Percentiles rank a stretch among this genome's conserved stretches.
phyloP scores from a whole-genome alignment of 2,329 filamentous ascomycete genomes.

The Arthrobotrys pseudoclavata region DNA sequence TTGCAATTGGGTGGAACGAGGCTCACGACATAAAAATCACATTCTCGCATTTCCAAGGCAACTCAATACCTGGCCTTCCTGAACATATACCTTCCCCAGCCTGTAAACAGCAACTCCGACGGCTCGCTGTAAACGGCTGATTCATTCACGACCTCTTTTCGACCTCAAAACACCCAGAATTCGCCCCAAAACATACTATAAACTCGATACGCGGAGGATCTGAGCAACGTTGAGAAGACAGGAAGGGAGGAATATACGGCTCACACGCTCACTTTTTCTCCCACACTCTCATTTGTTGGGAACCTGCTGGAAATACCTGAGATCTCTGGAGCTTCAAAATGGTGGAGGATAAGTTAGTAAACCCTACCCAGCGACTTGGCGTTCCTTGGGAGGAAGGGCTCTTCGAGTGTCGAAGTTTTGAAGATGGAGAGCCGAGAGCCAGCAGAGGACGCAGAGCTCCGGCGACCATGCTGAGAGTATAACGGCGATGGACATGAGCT shows the following conservation, averaged over 20 bases:
- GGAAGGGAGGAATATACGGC: conserved; percentile 11
- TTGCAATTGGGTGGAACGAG: conserved; percentile 31
- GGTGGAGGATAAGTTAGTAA: conserved; percentile 69
- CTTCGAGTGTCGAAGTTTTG: neutral
- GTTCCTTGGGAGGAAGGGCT: conserved; percentile 11
- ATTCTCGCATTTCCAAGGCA: conserved; percentile 53
- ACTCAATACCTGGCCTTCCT: conserved; percentile 18
- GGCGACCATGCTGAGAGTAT: neutral
- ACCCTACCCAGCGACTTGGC: conserved; percentile 17
- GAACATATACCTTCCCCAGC: conserved; percentile 7
- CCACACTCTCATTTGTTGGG: conserved; percentile 4
- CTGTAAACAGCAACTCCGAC: conserved; percentile 18
- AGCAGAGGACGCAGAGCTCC: neutral
- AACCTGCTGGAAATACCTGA: conserved; percentile 20
- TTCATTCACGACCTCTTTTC: conserved; percentile 16
- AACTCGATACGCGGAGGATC: conserved; percentile 16
- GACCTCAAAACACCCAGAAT: neutral
- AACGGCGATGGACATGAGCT: neutral
- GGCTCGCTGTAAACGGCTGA: conserved; percentile 16
- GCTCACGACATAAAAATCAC: conserved; percentile 36
- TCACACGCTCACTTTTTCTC: conserved; percentile 12
- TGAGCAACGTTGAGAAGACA: neutral
- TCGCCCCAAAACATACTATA: neutral
- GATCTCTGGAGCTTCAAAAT: conserved; percentile 62
- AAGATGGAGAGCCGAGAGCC: neutral